A percentile compares a stretch with the other conserved stretches of the same genome.
Conservation (phyloP, 257 asterid genomes). For the Linderniella brevidens region DNA sequence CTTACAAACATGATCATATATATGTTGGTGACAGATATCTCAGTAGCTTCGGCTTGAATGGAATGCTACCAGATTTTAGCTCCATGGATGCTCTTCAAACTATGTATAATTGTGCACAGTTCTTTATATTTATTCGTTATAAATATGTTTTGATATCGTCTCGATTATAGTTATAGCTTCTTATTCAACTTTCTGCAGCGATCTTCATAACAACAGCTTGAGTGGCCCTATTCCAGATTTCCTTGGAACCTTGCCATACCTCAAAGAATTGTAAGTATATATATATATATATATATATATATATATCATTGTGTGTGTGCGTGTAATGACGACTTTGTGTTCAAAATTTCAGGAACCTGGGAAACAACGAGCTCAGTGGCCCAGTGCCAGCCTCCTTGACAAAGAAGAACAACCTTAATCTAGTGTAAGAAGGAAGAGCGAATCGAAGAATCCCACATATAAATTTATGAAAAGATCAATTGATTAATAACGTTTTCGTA, state of each 20-base stretch:
- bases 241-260: slow-evolving; percentile 31
- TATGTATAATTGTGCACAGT: slow-evolving; percentile 17
- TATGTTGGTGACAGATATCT: slow-evolving; percentile 11
- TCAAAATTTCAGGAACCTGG: slow-evolving; percentile 31
- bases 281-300: neutral
- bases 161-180: no score
- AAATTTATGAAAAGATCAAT: no score
- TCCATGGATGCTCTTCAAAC: slow-evolving; percentile 36
- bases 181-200: no score
- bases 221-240: slow-evolving; percentile 43
- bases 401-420: slow-evolving; percentile 21
- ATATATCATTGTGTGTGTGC: neutral
- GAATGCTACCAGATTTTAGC: slow-evolving; percentile 19
- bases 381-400: slow-evolving; percentile 30
- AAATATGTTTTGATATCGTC: neutral
- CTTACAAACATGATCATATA: neutral
- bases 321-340: slow-evolving; percentile 1
- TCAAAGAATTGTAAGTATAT: slow-evolving; percentile 29
- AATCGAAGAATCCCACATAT: neutral
- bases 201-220: slow-evolving; percentile 31
- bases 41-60: slow-evolving; percentile 14
- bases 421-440: slow-evolving; percentile 18
- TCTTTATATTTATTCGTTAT: neutral
- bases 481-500: no score
- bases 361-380: slow-evolving; percentile 33